Percentiles rank a stretch among this genome's conserved stretches.
Conservation (phyloP, 441 rosid genomes). For the Omphalea diandra region DNA sequence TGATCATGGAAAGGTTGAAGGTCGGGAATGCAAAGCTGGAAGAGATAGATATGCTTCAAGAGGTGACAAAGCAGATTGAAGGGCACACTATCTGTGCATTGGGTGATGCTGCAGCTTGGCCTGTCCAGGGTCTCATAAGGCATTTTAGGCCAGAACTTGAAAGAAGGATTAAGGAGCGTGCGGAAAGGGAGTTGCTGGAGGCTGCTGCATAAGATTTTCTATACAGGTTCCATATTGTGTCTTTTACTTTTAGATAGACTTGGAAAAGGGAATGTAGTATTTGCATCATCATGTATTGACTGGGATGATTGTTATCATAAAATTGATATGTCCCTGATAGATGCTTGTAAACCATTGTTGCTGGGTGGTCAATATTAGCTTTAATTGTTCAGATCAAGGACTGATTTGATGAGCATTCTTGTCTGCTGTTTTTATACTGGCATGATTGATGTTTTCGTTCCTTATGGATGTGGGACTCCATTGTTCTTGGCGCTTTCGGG, state of each 20-base stretch:
- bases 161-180: constrained; percentile 91
- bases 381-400: neutral
- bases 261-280: neutral
- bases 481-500: too few species aligned
- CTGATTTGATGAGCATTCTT: neutral
- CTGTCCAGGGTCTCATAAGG: constrained; percentile 96
- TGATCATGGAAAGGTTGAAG: constrained; percentile 98
- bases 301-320: constrained; percentile 2
- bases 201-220: constrained; percentile 72
- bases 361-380: neutral
- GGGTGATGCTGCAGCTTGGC: constrained; percentile 99
- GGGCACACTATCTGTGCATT: constrained; percentile 99
- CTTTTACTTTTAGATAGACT: constrained; percentile 20
- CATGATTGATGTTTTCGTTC: constrained; percentile 2
- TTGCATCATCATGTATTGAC: neutral
- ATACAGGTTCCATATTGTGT: constrained; percentile 45
- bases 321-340: neutral
- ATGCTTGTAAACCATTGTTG: neutral
- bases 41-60: constrained; percentile 99
- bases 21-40: constrained; percentile 95
- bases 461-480: too few species aligned
- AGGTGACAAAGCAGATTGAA: constrained; percentile 98
- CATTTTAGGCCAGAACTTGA: constrained; percentile 99
- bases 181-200: constrained; percentile 87
- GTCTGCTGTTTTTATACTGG: neutral